Percentiles rank a stretch among this genome's conserved stretches.
These are phyloP conservation scores for Brassica nigra DNA, from an alignment of 345 rosid species.

Conservation along the genomic window DNA sequence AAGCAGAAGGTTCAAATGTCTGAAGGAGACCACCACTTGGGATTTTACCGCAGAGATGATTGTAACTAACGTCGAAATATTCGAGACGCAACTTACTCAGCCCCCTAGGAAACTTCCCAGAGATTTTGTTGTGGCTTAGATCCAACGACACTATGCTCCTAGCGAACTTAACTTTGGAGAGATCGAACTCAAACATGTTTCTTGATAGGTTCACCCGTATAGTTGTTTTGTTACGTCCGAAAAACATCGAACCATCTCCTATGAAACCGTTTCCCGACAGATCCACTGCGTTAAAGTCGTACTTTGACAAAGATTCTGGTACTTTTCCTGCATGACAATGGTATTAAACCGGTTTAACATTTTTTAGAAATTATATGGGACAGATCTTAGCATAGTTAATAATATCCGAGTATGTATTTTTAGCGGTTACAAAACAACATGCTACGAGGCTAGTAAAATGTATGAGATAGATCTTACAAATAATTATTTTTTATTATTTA, in stretches of 20 bases:
- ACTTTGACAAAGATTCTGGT: conserved; percentile 59
- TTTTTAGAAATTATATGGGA: not conserved
- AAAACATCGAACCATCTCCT: conserved; percentile 72
- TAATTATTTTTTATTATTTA: too few species aligned
- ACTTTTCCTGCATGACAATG: conserved; percentile 40
- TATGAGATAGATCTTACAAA: too few species aligned
- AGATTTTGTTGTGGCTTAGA: conserved; percentile 64
- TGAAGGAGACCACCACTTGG: conserved; percentile 71
- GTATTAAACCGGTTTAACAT: not conserved
- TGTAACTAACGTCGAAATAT: conserved; percentile 67
- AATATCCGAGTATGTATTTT: too few species aligned
- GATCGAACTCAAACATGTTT: conserved; percentile 60
- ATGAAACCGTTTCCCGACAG: conserved; percentile 56
- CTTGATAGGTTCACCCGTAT: conserved; percentile 52
- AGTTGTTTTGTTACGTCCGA: conserved; percentile 64
- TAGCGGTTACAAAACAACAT: too few species aligned
- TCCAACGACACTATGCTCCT: conserved; percentile 51
- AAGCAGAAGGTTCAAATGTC: conserved; percentile 52
- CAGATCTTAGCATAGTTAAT: not conserved
- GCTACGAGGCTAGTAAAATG: too few species aligned
- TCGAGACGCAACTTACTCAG: conserved; percentile 44
- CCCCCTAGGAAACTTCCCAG: conserved; percentile 56
- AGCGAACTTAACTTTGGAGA: conserved; percentile 58
- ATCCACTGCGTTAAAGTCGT: conserved; percentile 56
- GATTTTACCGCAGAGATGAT: conserved; percentile 67